These are phyloP conservation scores for Penicillium canariense DNA, from an alignment of 495 filamentous ascomycete genomes.

Conservation along the genomic window DNA sequence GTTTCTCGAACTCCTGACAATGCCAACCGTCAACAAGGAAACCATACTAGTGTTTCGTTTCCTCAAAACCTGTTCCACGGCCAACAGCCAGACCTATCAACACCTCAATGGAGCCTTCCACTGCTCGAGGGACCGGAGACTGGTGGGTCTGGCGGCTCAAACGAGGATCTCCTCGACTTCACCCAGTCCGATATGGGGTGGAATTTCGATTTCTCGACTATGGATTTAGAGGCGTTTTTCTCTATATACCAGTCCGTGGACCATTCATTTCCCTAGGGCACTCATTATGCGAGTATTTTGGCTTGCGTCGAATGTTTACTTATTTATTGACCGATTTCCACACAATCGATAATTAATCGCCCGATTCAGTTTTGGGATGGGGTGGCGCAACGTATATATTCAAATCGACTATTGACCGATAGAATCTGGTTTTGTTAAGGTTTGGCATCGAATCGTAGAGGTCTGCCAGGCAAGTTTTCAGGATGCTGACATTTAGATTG, in stretches of 20 bases:
- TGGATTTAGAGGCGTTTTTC: conserved; percentile 45
- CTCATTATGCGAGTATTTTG: too few species aligned
- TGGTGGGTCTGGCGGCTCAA: conserved; percentile 28
- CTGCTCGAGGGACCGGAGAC: conserved; percentile 25
- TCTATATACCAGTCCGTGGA: conserved; percentile 32
- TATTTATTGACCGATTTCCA: too few species aligned
- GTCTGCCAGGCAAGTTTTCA: too few species aligned
- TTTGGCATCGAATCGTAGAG: too few species aligned
- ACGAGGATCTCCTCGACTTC: conserved; percentile 40
- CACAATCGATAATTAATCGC: too few species aligned
- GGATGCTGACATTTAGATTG: too few species aligned
- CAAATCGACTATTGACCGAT: background rate
- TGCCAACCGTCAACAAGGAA: background rate
- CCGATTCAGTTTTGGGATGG: too few species aligned
- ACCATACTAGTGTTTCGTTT: background rate
- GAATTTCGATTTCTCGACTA: conserved; percentile 48
- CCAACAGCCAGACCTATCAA: conserved; percentile 12
- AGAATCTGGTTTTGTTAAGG: too few species aligned
- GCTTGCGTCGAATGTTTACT: too few species aligned
- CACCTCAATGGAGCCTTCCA: conserved; percentile 25
- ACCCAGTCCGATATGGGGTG: conserved; percentile 46
- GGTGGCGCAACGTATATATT: too few species aligned
- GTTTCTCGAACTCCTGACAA: background rate
- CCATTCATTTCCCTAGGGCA: background rate
- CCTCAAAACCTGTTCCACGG: background rate